Evolutionary conservation across 768 basidiomycete genomes (phyloP).

Genomic region (Tulasnella sp.): DNA sequence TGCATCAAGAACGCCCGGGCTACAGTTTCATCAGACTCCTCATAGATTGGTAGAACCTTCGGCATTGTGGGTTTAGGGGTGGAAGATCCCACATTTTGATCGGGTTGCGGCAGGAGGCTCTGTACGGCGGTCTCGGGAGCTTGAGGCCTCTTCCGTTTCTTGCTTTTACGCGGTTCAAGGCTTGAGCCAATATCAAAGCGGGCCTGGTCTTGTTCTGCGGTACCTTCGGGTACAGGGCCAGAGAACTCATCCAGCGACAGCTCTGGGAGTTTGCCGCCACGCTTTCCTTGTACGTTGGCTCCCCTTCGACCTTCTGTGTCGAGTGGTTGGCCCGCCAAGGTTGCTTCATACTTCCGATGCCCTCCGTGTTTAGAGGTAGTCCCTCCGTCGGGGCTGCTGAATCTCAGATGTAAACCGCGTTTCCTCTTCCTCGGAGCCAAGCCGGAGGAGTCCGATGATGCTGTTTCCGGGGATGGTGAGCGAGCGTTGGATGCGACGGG

Average conservation of each 20-base stretch:
- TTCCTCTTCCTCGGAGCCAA: constrained; percentile 1
- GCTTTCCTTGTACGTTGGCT: neutral
- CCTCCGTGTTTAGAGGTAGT: neutral
- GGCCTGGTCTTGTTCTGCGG: neutral
- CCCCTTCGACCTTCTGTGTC: neutral
- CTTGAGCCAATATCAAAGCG: neutral
- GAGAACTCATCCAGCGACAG: neutral
- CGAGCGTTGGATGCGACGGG: neutral
- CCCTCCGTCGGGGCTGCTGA: neutral
- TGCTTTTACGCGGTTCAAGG: neutral
- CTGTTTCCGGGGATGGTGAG: neutral
- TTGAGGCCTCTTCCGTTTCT: neutral
- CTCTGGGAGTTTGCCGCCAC: neutral
- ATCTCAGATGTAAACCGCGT: neutral
- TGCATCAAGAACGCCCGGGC: constrained; percentile 27
- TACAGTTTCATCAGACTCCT: constrained; percentile 4
- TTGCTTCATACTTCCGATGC: neutral
- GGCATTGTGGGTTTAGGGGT: neutral
- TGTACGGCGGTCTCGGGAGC: neutral
- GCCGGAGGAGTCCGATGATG: constrained; percentile 4
- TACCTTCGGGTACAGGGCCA: neutral
- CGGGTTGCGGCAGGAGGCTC: neutral
- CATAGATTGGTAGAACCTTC: neutral
- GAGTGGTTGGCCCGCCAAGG: neutral
- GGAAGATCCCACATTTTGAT: neutral